Evolutionary conservation across 768 basidiomycete genomes (phyloP).

Genomic region (Boletus sp.): DNA sequence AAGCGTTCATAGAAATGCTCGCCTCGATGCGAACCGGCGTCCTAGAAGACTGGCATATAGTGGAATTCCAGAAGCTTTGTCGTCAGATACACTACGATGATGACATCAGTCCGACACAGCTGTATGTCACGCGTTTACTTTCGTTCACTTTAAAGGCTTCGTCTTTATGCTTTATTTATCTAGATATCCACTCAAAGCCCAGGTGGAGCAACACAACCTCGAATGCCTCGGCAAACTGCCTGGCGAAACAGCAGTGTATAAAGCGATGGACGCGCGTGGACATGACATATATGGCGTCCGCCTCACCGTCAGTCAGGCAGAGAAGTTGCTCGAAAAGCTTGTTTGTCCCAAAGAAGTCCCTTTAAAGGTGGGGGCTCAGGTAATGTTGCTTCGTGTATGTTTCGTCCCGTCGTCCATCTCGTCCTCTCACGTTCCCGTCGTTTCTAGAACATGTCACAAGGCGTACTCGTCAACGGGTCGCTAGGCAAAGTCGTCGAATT

Average conservation of each 20-base stretch:
- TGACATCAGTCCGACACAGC: slow-evolving; percentile 82
- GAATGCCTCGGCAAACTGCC: slow-evolving; percentile 17
- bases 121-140: slow-evolving; percentile 49
- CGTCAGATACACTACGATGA: slow-evolving; percentile 72
- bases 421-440: background rate
- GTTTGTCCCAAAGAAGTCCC: slow-evolving; percentile 47
- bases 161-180: background rate
- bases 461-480: slow-evolving; percentile 76
- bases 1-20: slow-evolving; percentile 95
- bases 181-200: slow-evolving; percentile 29
- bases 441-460: slow-evolving; percentile 33
- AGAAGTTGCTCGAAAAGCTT: slow-evolving; percentile 43
- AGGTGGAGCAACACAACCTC: slow-evolving; percentile 27
- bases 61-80: slow-evolving; percentile 63
- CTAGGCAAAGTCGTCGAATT: slow-evolving; percentile 69
- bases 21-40: slow-evolving; percentile 95
- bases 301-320: slow-evolving; percentile 31
- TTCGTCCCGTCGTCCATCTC: background rate
- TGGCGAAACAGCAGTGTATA: slow-evolving; percentile 35
- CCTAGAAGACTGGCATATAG: slow-evolving; percentile 62
- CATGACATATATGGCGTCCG: slow-evolving; percentile 36
- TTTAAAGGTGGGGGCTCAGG: slow-evolving; percentile 72
- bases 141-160: background rate
- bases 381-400: slow-evolving; percentile 57
- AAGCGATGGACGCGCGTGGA: slow-evolving; percentile 46